Conservation (phyloP, 2,329 filamentous ascomycete species). For the Penicillium corylophilum region DNA sequence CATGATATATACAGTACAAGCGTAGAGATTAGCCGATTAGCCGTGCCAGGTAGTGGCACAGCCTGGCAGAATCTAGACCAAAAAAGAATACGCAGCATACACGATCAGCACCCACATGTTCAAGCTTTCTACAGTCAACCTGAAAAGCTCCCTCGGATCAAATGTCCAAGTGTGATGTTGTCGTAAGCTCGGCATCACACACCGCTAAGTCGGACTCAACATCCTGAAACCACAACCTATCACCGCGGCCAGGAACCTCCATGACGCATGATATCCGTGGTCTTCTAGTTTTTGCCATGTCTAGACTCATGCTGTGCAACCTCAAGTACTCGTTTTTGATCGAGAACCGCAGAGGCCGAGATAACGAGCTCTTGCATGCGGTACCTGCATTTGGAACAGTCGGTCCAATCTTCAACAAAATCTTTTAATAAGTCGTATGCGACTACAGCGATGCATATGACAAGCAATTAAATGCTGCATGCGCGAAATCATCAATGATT, state of each 20-base stretch:
- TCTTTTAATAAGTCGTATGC: slow-evolving; percentile 10
- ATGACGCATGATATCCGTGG: background rate
- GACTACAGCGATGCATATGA: slow-evolving; percentile 2
- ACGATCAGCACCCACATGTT: background rate
- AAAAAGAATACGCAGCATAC: background rate
- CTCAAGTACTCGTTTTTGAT: slow-evolving; percentile 9
- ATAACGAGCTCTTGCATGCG: slow-evolving; percentile 8
- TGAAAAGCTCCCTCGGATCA: background rate
- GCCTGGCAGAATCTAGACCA: background rate
- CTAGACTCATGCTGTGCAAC: slow-evolving; percentile 11
- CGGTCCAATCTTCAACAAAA: slow-evolving; percentile 7
- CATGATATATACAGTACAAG: background rate
- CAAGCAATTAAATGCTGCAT: no score
- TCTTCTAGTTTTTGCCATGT: background rate
- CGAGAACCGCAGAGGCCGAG: slow-evolving; percentile 16
- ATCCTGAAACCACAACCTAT: background rate
- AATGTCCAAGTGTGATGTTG: background rate
- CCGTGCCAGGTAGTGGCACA: no score
- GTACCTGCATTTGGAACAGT: slow-evolving; percentile 20
- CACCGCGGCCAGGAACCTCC: background rate
- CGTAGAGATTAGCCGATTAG: no score
- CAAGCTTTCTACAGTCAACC: background rate
- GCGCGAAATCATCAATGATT: background rate
- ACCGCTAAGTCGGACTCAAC: background rate
- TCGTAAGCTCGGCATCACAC: background rate